Evolutionary conservation across 495 filamentous ascomycete genomes (phyloP).

Genomic region (Bryoglossum gracile): DNA sequence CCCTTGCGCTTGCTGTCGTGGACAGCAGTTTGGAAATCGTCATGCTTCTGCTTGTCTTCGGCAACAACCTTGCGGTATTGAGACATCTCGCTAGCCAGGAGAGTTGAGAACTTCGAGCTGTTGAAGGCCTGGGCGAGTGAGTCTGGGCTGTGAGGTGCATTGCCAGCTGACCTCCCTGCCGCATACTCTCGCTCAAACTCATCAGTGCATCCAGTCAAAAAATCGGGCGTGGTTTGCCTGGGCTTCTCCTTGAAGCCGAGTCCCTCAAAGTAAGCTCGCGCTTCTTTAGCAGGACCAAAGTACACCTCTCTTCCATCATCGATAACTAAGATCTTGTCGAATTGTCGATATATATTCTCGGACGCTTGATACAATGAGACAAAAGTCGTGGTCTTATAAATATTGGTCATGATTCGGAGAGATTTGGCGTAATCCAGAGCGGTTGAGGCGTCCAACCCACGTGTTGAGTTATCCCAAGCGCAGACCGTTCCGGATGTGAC

Average conservation of each 20-base stretch:
- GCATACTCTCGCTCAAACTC: slow-evolving; percentile 74
- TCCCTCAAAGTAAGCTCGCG: slow-evolving; percentile 69
- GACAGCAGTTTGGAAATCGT: slow-evolving; percentile 73
- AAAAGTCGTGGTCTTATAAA: slow-evolving; percentile 57
- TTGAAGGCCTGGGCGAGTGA: slow-evolving; percentile 61
- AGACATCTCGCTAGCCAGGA: slow-evolving; percentile 58
- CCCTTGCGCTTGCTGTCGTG: slow-evolving; percentile 68
- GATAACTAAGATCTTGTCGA: slow-evolving; percentile 84
- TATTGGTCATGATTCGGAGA: slow-evolving; percentile 57
- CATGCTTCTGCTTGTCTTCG: slow-evolving; percentile 55
- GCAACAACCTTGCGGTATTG: slow-evolving; percentile 53
- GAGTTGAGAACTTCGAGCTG: slow-evolving; percentile 48
- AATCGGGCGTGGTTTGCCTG: slow-evolving; percentile 82
- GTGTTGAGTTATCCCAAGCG: slow-evolving; percentile 80
- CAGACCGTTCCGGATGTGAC: slow-evolving; percentile 59
- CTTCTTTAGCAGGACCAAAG: slow-evolving; percentile 65
- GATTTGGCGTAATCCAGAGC: slow-evolving; percentile 72
- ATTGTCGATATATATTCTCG: slow-evolving; percentile 76
- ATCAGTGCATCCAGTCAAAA: slow-evolving; percentile 77
- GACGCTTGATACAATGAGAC: slow-evolving; percentile 82
- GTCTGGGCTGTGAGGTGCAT: slow-evolving; percentile 60
- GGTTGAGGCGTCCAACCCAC: slow-evolving; percentile 73
- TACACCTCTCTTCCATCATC: slow-evolving; percentile 73
- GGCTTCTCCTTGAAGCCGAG: slow-evolving; percentile 73
- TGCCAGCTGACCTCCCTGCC: slow-evolving; percentile 47